phyloP scores from a whole-genome alignment of 225 moss, liverwort and hornwort genomes.

The Sphagnum tenellum region DNA sequence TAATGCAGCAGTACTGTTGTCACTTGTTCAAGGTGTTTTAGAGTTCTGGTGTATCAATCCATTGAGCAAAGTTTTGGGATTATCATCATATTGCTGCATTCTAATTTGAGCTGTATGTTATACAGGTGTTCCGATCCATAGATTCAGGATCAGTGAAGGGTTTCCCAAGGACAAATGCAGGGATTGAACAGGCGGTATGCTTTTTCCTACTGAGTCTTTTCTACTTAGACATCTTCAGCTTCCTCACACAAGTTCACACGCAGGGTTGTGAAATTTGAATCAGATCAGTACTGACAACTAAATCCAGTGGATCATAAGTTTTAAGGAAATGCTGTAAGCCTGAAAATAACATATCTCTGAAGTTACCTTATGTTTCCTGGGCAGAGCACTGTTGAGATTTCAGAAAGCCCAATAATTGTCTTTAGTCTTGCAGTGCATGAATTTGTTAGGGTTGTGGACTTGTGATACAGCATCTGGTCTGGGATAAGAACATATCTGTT shows the following conservation, averaged over 20 bases:
- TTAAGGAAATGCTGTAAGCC: no score
- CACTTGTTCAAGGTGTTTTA: no score
- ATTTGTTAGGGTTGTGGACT: neutral
- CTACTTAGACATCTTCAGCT: neutral
- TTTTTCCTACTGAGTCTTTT: neutral
- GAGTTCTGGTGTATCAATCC: no score
- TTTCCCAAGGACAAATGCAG: conserved; percentile 42
- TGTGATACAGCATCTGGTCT: conserved; percentile 46
- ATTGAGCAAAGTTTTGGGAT: no score
- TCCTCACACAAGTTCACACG: neutral
- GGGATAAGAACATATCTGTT: conserved; percentile 70
- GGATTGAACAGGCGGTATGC: conserved; percentile 50
- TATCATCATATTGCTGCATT: neutral
- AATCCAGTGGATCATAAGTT: no score
- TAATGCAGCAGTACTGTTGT: neutral
- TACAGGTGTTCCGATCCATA: conserved; percentile 79
- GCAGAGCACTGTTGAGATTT: neutral
- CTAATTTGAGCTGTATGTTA: neutral
- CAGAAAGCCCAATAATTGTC: neutral
- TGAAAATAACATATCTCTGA: no score
- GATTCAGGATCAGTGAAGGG: conserved; percentile 78
- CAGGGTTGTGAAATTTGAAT: no score
- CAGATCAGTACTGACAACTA: no score
- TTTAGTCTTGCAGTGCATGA: neutral
- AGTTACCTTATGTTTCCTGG: no score